phyloP scores from a whole-genome alignment of 106 monocot genomes.

The Dendrobium officinale region DNA sequence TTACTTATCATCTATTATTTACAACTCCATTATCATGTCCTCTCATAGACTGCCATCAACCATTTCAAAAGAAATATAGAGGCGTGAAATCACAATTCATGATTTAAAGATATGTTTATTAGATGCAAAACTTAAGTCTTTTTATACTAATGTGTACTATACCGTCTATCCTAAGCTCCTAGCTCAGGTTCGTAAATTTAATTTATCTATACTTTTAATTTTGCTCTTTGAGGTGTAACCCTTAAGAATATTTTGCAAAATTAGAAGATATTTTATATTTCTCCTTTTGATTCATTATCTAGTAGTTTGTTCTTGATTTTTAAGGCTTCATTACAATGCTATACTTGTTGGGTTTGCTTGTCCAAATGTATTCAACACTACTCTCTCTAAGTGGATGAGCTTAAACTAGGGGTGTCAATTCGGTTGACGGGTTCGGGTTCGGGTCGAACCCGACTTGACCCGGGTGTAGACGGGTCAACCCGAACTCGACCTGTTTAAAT shows the following conservation, averaged over 20 bases:
- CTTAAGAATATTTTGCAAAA: not conserved
- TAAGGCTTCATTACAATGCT: not conserved
- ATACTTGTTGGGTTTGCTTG: not conserved
- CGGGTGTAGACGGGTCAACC: too few relatives aligned
- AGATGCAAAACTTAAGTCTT: not conserved
- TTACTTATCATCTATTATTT: not conserved
- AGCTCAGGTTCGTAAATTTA: not conserved
- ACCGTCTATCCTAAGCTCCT: not conserved
- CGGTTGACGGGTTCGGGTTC: too few relatives aligned
- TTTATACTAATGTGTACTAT: not conserved
- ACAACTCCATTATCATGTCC: not conserved
- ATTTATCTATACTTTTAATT: not conserved
- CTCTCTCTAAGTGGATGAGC: not conserved
- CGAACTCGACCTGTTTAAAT: too few relatives aligned
- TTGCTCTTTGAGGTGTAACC: not conserved
- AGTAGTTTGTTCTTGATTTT: not conserved
- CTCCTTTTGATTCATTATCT: not conserved
- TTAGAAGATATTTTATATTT: not conserved
- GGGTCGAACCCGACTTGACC: too few relatives aligned
- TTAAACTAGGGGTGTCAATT: not conserved
- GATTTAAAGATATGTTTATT: not conserved
- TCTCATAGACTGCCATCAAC: not conserved
- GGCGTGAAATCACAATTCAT: not conserved
- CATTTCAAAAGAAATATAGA: not conserved
- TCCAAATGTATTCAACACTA: not conserved